Evolutionary conservation across 768 basidiomycete genomes (phyloP), one percentile per base, ranked within the genome.

Genomic region (Naganishia onofrii): DNA sequence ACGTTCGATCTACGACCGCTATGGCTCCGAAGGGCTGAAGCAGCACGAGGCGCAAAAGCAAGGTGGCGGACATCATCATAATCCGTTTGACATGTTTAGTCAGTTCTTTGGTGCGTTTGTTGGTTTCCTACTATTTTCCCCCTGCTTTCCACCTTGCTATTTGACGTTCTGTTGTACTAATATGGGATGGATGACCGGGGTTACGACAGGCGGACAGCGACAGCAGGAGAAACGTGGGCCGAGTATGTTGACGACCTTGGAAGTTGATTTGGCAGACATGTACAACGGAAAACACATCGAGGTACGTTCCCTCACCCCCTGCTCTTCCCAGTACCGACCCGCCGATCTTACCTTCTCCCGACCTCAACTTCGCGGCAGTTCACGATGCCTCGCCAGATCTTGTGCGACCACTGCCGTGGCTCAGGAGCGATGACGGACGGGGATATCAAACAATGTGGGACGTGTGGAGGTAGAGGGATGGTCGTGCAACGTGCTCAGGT

Each of bases 371-470:
- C 32, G 32, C 15, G 46, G 8, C 74, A 98, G 93, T 95, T 99
- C 81, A 89, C 90, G 84, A 85, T 97, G 78, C 90, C 88, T 80
- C 94, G 95, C 79, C 87, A 88, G 66, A 87, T 95, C 42, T 88
- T 99, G 21, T 99, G 96, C 77, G 93, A 97, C 80, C 91, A 96
- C 78, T 99, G 96, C 82, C 89, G 93, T 77, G 96, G 96, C 28
- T 88, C 92, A 0, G 96, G 96, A 28, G 96, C 96, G 0, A 90
- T 92, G 1, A 90, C 92, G 0, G 91, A 92, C 70, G 81, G 85
- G 8, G 91, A 96, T 77, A 90, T 96, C 57, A 90, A 92, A 76
- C 85, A 86, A n/a, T 99, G 96, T 78, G 79, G 86, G 3, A 86
- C 86, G 13, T 99, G 96, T 77, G 85, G 87, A 65, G 96, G 96